Evolutionary conservation across 2,329 filamentous ascomycete genomes (phyloP).

Genomic region (Fusarium camptoceras): DNA sequence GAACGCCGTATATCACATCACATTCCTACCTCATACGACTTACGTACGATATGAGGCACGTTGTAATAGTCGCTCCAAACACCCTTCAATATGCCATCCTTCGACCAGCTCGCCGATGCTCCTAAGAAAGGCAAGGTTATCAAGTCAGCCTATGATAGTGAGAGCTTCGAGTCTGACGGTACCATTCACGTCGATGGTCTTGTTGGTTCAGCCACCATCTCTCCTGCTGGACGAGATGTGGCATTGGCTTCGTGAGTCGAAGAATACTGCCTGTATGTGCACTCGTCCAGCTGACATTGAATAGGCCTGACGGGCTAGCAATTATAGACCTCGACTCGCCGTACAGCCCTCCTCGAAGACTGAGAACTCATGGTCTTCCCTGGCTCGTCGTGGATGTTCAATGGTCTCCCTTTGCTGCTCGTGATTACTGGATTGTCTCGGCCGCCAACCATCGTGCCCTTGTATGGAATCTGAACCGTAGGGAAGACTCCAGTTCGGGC

Average conservation of each 20-base stretch:
- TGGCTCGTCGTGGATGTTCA: conserved; percentile 97
- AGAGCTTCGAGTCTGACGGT: conserved; percentile 86
- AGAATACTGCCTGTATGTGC: conserved; percentile 6
- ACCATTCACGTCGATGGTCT: conserved; percentile 84
- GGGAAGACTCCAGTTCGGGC: conserved; percentile 75
- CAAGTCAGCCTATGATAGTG: conserved; percentile 82
- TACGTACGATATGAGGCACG: conserved; percentile 43
- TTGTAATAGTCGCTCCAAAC: conserved; percentile 35
- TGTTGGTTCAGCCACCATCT: conserved; percentile 92
- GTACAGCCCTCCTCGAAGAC: conserved; percentile 84
- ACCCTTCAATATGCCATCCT: conserved; percentile 60
- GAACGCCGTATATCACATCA: conserved; percentile 19
- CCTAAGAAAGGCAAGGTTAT: conserved; percentile 69
- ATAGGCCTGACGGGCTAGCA: conserved; percentile 82
- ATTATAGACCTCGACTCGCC: conserved; percentile 93
- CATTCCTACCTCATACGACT: conserved; percentile 22
- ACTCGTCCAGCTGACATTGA: conserved; percentile 9
- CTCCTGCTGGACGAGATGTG: conserved; percentile 89
- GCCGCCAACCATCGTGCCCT: conserved; percentile 95
- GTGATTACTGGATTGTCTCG: conserved; percentile 93
- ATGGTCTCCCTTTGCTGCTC: conserved; percentile 91
- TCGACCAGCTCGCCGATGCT: conserved; percentile 58
- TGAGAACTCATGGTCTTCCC: conserved; percentile 84
- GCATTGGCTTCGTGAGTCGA: conserved; percentile 79
- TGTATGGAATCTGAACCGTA: conserved; percentile 90